Evolutionary conservation across 768 basidiomycete species (phyloP).

Genomic region (Amanita pallidorosea): DNA sequence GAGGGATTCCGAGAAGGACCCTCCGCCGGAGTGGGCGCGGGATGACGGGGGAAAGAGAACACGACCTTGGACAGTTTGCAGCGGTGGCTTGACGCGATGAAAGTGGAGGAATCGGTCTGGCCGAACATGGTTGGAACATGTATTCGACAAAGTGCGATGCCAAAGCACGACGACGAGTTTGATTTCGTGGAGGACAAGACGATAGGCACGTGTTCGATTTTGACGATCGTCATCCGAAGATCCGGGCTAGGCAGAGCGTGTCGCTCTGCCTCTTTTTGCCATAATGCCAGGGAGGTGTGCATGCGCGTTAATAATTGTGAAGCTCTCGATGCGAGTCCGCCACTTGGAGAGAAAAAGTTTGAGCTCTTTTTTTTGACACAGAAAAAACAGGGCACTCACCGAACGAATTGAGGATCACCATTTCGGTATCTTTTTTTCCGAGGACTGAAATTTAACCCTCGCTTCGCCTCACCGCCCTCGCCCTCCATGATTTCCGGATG

Average conservation of each 20-base stretch:
- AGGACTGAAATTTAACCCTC: conserved; percentile 44
- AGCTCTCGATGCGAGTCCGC: conserved; percentile 37
- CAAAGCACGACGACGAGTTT: background rate
- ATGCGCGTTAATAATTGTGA: conserved; percentile 25
- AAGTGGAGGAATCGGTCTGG: background rate
- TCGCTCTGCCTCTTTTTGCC: conserved; percentile 34
- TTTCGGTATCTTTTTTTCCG: conserved; percentile 31
- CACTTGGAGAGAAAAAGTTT: conserved; percentile 18
- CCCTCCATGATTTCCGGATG: conserved; percentile 20
- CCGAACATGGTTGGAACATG: background rate
- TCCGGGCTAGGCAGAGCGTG: background rate
- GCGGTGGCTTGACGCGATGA: background rate
- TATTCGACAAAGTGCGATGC: conserved; percentile 5
- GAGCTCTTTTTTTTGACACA: background rate
- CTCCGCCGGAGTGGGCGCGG: background rate
- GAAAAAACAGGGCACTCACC: conserved; percentile 18
- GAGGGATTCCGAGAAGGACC: background rate
- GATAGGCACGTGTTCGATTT: background rate
- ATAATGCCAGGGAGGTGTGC: conserved; percentile 31
- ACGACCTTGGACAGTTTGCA: background rate
- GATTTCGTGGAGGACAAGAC: background rate
- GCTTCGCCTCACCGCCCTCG: conserved; percentile 19
- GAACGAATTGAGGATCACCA: conserved; percentile 25
- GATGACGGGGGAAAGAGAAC: background rate
- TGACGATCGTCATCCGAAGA: background rate